Percentiles rank a stretch among this genome's conserved stretches.
Conservation (phyloP, 2,329 filamentous ascomycete species). For the Aspergillus awamori region DNA sequence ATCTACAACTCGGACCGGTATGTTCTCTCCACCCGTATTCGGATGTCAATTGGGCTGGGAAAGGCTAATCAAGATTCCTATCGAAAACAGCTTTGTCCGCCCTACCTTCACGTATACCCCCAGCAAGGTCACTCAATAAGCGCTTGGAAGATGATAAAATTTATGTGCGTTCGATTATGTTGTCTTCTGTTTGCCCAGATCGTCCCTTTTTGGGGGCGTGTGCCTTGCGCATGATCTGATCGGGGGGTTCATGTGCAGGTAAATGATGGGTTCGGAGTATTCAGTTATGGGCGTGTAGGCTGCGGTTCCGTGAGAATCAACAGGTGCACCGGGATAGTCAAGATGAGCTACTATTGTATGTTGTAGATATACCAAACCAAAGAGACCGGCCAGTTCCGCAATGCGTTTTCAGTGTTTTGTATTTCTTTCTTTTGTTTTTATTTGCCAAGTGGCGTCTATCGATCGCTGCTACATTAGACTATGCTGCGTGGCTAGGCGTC, state of each 20-base stretch:
- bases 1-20: constrained; percentile 89
- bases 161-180: constrained; percentile 12
- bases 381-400: constrained; percentile 31
- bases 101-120: constrained; percentile 78
- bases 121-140: constrained; percentile 61
- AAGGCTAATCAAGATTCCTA: constrained; percentile 11
- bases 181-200: constrained; percentile 12
- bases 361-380: constrained; percentile 42
- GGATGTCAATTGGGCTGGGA: background rate
- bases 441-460: background rate
- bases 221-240: constrained; percentile 9
- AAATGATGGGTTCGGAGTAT: constrained; percentile 9
- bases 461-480: background rate
- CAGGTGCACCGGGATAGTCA: constrained; percentile 10
- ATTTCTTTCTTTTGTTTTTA: constrained; percentile 12
- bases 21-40: constrained; percentile 31
- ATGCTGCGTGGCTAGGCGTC: background rate
- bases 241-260: background rate
- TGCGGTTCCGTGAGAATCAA: constrained; percentile 5
- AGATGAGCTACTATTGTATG: constrained; percentile 20
- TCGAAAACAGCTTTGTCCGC: constrained; percentile 69
- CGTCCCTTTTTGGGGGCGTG: constrained; percentile 7
- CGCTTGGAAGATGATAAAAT: constrained; percentile 13
- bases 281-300: background rate
- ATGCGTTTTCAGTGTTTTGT: constrained; percentile 11